Conservation (phyloP, 805 yeast genomes). For the Tetrapisispora fleetii region DNA sequence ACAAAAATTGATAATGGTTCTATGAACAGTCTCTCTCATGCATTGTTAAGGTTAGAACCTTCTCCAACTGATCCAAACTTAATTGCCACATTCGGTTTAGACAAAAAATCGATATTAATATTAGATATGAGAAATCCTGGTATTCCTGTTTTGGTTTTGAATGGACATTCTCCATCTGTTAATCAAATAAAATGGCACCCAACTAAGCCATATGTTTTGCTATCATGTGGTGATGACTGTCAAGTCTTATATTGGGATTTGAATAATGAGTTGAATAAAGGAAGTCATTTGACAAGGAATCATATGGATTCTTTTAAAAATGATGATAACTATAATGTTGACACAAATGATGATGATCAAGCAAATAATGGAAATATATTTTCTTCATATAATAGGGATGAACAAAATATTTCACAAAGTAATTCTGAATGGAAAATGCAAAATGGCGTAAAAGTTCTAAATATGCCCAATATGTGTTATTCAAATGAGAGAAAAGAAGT, state of each 20-base stretch:
- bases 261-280: slow-evolving; percentile 14
- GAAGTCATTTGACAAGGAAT: neutral
- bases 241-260: slow-evolving; percentile 66
- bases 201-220: slow-evolving; percentile 40
- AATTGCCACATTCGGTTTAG: slow-evolving; percentile 71
- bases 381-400: slow-evolving; percentile 3
- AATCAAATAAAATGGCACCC: slow-evolving; percentile 87
- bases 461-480: slow-evolving; percentile 38
- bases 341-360: neutral
- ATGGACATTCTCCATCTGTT: slow-evolving; percentile 57
- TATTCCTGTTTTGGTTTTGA: slow-evolving; percentile 57
- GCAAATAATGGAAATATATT: neutral
- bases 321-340: neutral
- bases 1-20: neutral
- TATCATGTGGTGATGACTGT: slow-evolving; percentile 64
- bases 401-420: neutral
- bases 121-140: slow-evolving; percentile 88
- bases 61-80: slow-evolving; percentile 74
- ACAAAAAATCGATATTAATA: slow-evolving; percentile 53
- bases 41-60: slow-evolving; percentile 67
- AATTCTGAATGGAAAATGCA: neutral
- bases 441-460: slow-evolving; percentile 6
- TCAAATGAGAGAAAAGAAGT: slow-evolving; percentile 55
- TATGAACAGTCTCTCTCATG: slow-evolving; percentile 30
- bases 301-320: neutral